A percentile compares a stretch with the other conserved stretches of the same genome.
These are phyloP conservation scores for Arthrobotrys iridis DNA, from an alignment of 2,329 filamentous ascomycete species.

Conservation along the genomic window DNA sequence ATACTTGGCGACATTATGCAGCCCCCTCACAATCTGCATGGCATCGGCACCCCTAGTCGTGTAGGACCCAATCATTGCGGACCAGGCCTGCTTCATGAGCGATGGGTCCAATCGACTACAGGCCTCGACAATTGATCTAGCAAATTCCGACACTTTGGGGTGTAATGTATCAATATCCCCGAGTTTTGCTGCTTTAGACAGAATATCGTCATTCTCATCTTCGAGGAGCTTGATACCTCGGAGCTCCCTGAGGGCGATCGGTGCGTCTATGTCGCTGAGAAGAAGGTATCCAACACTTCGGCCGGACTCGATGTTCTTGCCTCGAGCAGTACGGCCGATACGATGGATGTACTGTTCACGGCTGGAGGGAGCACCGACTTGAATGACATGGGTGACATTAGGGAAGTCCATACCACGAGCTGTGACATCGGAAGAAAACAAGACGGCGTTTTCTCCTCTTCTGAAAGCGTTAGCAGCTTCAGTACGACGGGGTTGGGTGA, in stretches of 20 bases:
- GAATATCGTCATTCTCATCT: slow-evolving; percentile 61
- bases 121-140: slow-evolving; percentile 24
- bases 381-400: slow-evolving; percentile 80
- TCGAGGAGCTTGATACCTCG: slow-evolving; percentile 63
- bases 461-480: slow-evolving; percentile 78
- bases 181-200: slow-evolving; percentile 66
- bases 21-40: neutral
- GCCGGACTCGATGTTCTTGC: slow-evolving; percentile 65
- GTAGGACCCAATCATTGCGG: slow-evolving; percentile 15
- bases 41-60: neutral
- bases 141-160: slow-evolving; percentile 23
- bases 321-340: slow-evolving; percentile 77
- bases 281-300: slow-evolving; percentile 72
- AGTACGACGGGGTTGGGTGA: slow-evolving; percentile 76
- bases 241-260: slow-evolving; percentile 66
- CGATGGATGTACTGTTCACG: slow-evolving; percentile 80
- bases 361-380: slow-evolving; percentile 72
- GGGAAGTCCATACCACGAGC: slow-evolving; percentile 87
- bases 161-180: slow-evolving; percentile 16
- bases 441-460: slow-evolving; percentile 65
- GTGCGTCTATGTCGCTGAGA: slow-evolving; percentile 66
- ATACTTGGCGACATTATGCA: slow-evolving; percentile 33
- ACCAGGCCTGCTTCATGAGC: neutral
- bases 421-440: slow-evolving; percentile 82
- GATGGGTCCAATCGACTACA: slow-evolving; percentile 6